Evolutionary conservation across 805 yeast species (phyloP).

Genomic region (Blastobotrys robertii): DNA sequence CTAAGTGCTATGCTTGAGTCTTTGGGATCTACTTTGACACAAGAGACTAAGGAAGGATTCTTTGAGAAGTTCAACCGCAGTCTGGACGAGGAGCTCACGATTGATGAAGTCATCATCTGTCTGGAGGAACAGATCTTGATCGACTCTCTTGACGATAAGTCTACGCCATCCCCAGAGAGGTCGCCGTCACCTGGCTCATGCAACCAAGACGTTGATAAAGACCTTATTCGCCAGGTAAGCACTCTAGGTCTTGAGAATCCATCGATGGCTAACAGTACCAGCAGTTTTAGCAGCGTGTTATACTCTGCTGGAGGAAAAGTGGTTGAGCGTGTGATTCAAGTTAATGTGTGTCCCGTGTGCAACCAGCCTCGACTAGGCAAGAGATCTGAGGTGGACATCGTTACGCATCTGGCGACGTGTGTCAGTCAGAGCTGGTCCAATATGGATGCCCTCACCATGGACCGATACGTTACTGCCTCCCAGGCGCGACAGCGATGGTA

Average conservation of each 20-base stretch:
- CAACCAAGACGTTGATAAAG: too few relatives aligned
- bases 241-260: too few relatives aligned
- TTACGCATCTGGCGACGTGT: constrained; percentile 85
- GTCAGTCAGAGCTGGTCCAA: constrained; percentile 67
- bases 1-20: constrained; percentile 55
- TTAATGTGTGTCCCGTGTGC: constrained; percentile 77
- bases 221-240: too few relatives aligned
- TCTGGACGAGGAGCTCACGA: constrained; percentile 36
- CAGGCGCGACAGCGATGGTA: constrained; percentile 88
- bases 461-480: constrained; percentile 66
- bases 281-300: too few relatives aligned
- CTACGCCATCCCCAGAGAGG: not conserved
- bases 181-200: too few relatives aligned
- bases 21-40: constrained; percentile 42
- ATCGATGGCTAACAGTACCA: too few relatives aligned
- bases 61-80: constrained; percentile 23
- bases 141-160: constrained; percentile 11
- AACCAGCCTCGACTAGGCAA: constrained; percentile 45
- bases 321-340: constrained; percentile 40
- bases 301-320: not conserved
- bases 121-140: constrained; percentile 33
- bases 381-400: constrained; percentile 53
- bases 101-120: constrained; percentile 45
- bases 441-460: constrained; percentile 51
- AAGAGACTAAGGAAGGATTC: constrained; percentile 22